phyloP scores from a whole-genome alignment of 805 yeast genomes.

The Kazachstania bromeliacearum region DNA sequence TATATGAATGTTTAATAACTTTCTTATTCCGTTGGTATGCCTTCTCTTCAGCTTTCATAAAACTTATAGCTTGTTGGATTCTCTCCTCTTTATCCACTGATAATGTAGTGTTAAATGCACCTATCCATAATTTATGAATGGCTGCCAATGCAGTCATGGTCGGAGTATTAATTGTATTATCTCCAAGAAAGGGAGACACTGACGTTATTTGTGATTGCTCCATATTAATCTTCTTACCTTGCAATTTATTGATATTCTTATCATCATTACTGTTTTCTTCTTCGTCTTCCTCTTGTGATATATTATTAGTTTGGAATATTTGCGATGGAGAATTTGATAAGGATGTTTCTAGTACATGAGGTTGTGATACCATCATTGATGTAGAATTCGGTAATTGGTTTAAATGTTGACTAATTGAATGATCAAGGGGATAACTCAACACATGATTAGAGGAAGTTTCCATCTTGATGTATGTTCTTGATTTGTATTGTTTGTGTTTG shows the following conservation, averaged over 20 bases:
- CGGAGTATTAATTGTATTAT: conserved; percentile 6
- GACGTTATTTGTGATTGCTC: no score
- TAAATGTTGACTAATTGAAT: no score
- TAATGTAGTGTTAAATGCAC: conserved; percentile 26
- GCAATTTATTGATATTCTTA: no score
- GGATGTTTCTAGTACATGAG: no score
- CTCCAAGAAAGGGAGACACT: conserved; percentile 4
- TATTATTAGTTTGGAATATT: no score
- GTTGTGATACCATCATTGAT: background rate
- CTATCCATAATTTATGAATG: conserved; percentile 14
- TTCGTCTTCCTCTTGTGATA: no score
- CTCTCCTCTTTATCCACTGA: conserved; percentile 39
- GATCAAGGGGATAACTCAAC: background rate
- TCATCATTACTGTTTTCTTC: no score
- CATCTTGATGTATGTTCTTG: no score
- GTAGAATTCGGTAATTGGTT: no score
- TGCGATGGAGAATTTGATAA: no score
- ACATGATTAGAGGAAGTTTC: background rate
- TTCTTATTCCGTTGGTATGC: conserved; percentile 8
- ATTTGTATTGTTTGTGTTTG: no score
- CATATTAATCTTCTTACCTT: no score
- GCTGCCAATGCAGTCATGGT: conserved; percentile 15
- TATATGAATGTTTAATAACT: conserved; percentile 15
- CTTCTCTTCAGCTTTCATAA: conserved; percentile 14
- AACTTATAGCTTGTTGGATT: conserved; percentile 18